Evolutionary conservation across 257 asterid species (phyloP).

Genomic region (Thymus quinquecostatus): DNA sequence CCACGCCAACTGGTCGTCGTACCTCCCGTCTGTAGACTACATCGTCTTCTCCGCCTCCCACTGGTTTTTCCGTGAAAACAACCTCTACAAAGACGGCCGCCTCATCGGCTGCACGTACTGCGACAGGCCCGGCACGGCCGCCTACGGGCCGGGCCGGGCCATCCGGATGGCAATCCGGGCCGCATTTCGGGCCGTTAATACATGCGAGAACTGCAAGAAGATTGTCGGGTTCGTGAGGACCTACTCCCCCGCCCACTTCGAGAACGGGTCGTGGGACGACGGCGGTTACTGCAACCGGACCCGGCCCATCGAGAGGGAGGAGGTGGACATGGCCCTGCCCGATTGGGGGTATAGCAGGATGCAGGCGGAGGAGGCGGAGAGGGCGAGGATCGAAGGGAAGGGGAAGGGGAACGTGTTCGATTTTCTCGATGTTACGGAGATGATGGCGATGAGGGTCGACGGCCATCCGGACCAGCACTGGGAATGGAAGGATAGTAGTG

Average conservation of each 20-base stretch:
- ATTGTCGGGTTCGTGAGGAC: constrained; percentile 44
- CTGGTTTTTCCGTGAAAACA: constrained; percentile 52
- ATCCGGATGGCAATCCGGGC: constrained; percentile 42
- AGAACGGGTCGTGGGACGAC: constrained; percentile 54
- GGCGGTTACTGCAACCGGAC: constrained; percentile 60
- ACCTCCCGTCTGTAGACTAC: constrained; percentile 47
- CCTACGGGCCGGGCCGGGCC: constrained; percentile 37
- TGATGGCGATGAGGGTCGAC: constrained; percentile 36
- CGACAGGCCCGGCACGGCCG: constrained; percentile 29
- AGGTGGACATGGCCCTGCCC: not conserved
- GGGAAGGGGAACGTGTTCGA: not conserved
- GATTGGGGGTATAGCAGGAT: constrained; percentile 40
- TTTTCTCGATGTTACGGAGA: not conserved
- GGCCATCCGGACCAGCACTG: no score
- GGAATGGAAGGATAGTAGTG: constrained; percentile 12
- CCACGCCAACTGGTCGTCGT: constrained; percentile 44
- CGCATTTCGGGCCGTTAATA: constrained; percentile 38
- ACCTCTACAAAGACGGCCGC: constrained; percentile 36
- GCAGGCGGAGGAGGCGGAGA: constrained; percentile 49
- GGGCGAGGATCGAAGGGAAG: constrained; percentile 41
- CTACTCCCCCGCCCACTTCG: constrained; percentile 55
- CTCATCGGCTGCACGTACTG: constrained; percentile 54
- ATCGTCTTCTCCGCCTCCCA: constrained; percentile 50
- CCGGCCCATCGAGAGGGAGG: constrained; percentile 31
- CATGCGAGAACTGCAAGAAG: constrained; percentile 40